Evolutionary conservation across 805 yeast genomes (phyloP).

Genomic region (Blastobotrys muscicola): DNA sequence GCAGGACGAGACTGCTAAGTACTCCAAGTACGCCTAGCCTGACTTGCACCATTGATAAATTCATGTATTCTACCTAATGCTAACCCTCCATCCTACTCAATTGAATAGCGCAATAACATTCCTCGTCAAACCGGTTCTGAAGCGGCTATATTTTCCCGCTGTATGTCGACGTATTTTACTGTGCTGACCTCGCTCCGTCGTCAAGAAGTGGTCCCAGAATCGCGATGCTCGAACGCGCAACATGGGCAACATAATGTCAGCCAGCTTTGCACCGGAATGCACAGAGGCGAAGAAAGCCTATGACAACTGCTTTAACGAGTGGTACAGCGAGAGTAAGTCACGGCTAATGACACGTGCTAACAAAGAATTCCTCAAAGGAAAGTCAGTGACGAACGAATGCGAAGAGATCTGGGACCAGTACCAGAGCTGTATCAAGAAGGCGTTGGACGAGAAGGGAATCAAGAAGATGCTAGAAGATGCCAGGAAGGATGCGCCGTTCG

Average conservation of each 20-base stretch:
- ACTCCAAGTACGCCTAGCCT: neutral
- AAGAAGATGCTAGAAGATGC: constrained; percentile 82
- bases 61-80: neutral
- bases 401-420: constrained; percentile 82
- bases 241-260: constrained; percentile 68
- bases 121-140: no score
- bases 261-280: constrained; percentile 96
- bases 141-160: no score
- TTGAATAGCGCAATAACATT: no score
- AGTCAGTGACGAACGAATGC: constrained; percentile 69
- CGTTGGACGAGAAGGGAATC: constrained; percentile 63
- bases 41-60: neutral
- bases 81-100: no score
- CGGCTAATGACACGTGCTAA: constrained; percentile 3
- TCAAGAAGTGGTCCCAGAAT: neutral
- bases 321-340: constrained; percentile 78
- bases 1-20: neutral
- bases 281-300: constrained; percentile 76
- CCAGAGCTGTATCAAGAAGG: constrained; percentile 69
- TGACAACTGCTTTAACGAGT: constrained; percentile 86
- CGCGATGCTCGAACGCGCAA: neutral
- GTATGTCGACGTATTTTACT: no score
- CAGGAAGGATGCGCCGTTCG: constrained; percentile 82
- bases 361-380: constrained; percentile 36
- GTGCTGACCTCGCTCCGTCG: neutral